A percentile compares a stretch with the other conserved stretches of the same genome.
phyloP scores from a whole-genome alignment of 1,284 basidiomycete genomes.

The Cronartium quercuum region DNA sequence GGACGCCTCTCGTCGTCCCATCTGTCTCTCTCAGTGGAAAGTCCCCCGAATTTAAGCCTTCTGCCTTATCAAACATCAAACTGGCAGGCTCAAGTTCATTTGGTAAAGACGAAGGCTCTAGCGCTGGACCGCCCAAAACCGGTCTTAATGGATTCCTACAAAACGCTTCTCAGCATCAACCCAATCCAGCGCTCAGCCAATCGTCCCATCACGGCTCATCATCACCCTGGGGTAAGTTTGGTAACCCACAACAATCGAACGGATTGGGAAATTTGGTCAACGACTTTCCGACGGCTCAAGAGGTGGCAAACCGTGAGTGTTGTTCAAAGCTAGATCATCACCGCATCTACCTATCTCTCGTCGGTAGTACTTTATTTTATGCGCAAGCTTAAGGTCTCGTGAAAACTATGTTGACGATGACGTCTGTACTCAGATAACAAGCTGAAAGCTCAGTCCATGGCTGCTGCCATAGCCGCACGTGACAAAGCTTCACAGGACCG shows the following conservation, averaged over 20 bases:
- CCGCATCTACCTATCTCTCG: no score
- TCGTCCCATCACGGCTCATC: background rate
- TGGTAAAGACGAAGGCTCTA: background rate
- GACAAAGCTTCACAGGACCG: conserved; percentile 44
- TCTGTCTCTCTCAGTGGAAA: conserved; percentile 9
- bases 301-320: conserved; percentile 35
- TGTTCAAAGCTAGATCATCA: background rate
- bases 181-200: background rate
- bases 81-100: background rate
- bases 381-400: background rate
- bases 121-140: background rate
- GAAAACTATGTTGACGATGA: background rate
- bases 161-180: conserved; percentile 1
- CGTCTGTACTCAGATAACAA: conserved; percentile 13
- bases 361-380: no score
- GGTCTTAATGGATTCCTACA: conserved; percentile 20
- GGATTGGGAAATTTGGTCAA: conserved; percentile 7
- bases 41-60: conserved; percentile 16
- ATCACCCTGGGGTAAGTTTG: conserved; percentile 30
- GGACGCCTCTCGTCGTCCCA: background rate
- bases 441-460: conserved; percentile 37
- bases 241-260: conserved; percentile 5
- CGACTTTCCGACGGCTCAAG: conserved; percentile 38
- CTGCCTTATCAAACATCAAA: background rate
- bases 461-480: conserved; percentile 37